These are phyloP conservation scores for Ophiostoma pallidulum DNA, from an alignment of 2,329 filamentous ascomycete species.

Conservation along the genomic window DNA sequence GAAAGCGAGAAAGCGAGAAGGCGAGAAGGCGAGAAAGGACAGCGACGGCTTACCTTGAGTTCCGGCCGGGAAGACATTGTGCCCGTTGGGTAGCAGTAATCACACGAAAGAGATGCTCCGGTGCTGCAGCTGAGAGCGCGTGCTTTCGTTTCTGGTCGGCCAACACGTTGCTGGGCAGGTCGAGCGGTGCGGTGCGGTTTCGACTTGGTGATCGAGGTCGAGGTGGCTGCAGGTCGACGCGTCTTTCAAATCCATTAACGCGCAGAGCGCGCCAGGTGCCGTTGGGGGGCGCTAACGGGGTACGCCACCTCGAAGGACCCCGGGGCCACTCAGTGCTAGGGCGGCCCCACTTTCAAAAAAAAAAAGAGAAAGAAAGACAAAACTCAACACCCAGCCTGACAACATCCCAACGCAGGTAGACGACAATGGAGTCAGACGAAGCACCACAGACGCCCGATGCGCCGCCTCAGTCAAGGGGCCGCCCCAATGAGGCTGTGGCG, in stretches of 20 bases:
- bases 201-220: background rate
- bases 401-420: background rate
- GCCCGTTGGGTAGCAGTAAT: background rate
- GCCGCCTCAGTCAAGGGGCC: background rate
- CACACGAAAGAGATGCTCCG: background rate
- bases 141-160: background rate
- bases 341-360: background rate
- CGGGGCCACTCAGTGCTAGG: too few relatives aligned
- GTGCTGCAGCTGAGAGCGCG: background rate
- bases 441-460: slow-evolving; percentile 3
- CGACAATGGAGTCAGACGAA: slow-evolving; percentile 5
- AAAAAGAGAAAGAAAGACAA: background rate
- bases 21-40: background rate
- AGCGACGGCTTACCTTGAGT: slow-evolving; percentile 46
- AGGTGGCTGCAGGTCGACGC: slow-evolving; percentile 11
- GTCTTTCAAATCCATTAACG: slow-evolving; percentile 15
- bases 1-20: background rate
- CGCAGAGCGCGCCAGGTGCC: slow-evolving; percentile 4
- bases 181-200: background rate
- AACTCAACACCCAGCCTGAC: too few relatives aligned
- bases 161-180: background rate
- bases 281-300: slow-evolving; percentile 3
- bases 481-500: background rate
- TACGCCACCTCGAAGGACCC: too few relatives aligned
- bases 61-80: slow-evolving; percentile 64